A percentile compares a stretch with the other conserved stretches of the same genome.
These are phyloP conservation scores for Malassezia brasiliensis DNA, from an alignment of 1,284 basidiomycete genomes.

Conservation along the genomic window DNA sequence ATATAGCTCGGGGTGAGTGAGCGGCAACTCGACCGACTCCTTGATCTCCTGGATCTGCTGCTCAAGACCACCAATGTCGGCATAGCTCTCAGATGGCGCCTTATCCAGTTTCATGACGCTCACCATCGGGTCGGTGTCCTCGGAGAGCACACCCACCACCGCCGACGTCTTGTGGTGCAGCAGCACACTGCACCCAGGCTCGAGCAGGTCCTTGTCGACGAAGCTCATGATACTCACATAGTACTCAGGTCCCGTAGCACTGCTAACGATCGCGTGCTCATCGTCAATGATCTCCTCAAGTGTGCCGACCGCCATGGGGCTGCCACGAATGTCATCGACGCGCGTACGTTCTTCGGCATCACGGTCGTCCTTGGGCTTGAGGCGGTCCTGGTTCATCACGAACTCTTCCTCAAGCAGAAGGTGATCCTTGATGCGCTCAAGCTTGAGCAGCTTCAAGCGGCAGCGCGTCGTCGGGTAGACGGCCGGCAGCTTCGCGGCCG, in stretches of 20 bases:
- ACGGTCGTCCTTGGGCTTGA: conserved; percentile 68
- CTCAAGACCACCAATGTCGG: conserved; percentile 94
- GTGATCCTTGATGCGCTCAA: conserved; percentile 96
- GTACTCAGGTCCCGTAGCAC: conserved; percentile 86
- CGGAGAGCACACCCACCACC: conserved; percentile 87
- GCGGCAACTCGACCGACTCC: conserved; percentile 94
- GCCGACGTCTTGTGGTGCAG: conserved; percentile 94
- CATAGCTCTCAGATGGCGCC: conserved; percentile 96
- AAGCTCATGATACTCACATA: conserved; percentile 98
- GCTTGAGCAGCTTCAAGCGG: conserved; percentile 87
- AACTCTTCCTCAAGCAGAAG: conserved; percentile 95
- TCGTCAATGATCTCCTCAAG: conserved; percentile 99
- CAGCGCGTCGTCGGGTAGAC: conserved; percentile 93
- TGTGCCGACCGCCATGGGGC: conserved; percentile 91
- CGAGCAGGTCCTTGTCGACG: conserved; percentile 95
- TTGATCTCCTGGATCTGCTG: conserved; percentile 98
- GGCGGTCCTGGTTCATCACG: conserved; percentile 77
- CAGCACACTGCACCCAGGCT: conserved; percentile 89
- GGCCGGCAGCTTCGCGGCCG: conserved; percentile 81
- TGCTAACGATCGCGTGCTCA: conserved; percentile 97
- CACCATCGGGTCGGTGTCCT: conserved; percentile 95
- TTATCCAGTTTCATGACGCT: conserved; percentile 93
- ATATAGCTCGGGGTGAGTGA: conserved; percentile 96
- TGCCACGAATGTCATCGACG: conserved; percentile 88
- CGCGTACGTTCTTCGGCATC: conserved; percentile 86